A percentile compares a stretch with the other conserved stretches of the same genome.
Evolutionary conservation across 495 filamentous ascomycete species (phyloP).

Genomic region (Podospora anserina): DNA sequence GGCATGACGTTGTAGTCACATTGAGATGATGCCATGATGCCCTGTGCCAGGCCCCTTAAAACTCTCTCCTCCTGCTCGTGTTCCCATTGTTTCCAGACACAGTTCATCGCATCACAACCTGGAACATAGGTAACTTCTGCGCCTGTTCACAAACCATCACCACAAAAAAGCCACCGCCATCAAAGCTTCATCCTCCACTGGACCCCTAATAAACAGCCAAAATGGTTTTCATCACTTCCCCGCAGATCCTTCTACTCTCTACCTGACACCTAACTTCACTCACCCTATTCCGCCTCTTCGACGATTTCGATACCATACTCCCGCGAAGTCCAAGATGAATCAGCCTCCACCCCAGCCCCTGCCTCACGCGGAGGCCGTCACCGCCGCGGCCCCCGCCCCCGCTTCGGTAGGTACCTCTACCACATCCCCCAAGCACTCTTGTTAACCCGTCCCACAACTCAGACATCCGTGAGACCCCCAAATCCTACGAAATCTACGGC

Average conservation of each 20-base stretch:
- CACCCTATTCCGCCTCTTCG: constrained; percentile 68
- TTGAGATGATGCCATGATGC: not conserved
- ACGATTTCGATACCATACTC: constrained; percentile 61
- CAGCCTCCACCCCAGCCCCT: not conserved
- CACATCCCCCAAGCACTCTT: too few species aligned
- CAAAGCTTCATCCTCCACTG: too few species aligned
- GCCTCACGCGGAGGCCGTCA: constrained; percentile 22
- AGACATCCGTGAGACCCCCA: constrained; percentile 60
- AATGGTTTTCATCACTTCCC: constrained; percentile 32
- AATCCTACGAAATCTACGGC: constrained; percentile 70
- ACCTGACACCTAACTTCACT: too few species aligned
- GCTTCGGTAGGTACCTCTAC: constrained; percentile 48
- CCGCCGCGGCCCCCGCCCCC: constrained; percentile 27
- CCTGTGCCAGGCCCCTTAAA: not conserved
- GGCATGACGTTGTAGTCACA: not conserved
- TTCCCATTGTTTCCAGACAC: not conserved
- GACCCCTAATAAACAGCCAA: constrained; percentile 7
- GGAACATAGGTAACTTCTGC: too few species aligned
- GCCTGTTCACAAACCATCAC: too few species aligned
- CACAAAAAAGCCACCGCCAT: too few species aligned
- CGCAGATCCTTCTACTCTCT: too few species aligned
- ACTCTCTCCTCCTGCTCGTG: not conserved
- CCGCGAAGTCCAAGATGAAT: constrained; percentile 27
- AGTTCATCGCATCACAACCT: not conserved
- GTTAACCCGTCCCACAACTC: not conserved